Evolutionary conservation across 805 yeast genomes (phyloP).

Genomic region (Candida saitoana): DNA sequence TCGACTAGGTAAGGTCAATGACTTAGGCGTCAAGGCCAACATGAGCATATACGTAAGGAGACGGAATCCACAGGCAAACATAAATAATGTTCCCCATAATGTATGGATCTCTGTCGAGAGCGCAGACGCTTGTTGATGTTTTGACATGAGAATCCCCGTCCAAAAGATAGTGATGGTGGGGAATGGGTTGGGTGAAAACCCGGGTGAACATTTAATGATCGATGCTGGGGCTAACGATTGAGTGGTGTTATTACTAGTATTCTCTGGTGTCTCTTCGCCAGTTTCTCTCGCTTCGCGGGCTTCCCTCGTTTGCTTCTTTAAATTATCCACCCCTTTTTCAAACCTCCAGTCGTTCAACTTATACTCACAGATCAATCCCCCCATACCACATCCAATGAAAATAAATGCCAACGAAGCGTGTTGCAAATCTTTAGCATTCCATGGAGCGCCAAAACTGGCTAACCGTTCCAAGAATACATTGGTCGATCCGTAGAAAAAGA

Average conservation of each 20-base stretch:
- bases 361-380: slow-evolving; percentile 82
- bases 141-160: slow-evolving; percentile 96
- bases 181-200: slow-evolving; percentile 89
- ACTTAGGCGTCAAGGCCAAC: slow-evolving; percentile 38
- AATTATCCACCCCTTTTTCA: slow-evolving; percentile 20
- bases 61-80: slow-evolving; percentile 80
- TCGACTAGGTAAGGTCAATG: slow-evolving; percentile 35
- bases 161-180: slow-evolving; percentile 91
- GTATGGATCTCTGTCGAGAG: slow-evolving; percentile 76
- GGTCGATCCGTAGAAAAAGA: slow-evolving; percentile 84
- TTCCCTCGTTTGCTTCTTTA: slow-evolving; percentile 8
- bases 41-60: slow-evolving; percentile 57
- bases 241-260: neutral
- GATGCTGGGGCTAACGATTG: slow-evolving; percentile 7
- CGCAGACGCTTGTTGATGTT: slow-evolving; percentile 79
- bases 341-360: slow-evolving; percentile 59
- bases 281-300: no score
- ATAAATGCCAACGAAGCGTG: slow-evolving; percentile 31
- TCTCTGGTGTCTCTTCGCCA: no score
- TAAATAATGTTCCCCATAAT: slow-evolving; percentile 88
- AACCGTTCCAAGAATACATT: slow-evolving; percentile 90
- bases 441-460: slow-evolving; percentile 54
- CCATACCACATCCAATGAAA: slow-evolving; percentile 86
- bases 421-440: slow-evolving; percentile 62
- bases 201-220: slow-evolving; percentile 49